Conservation (phyloP, 352 stramenopile genomes). For the Phytophthora boehmeriae region DNA sequence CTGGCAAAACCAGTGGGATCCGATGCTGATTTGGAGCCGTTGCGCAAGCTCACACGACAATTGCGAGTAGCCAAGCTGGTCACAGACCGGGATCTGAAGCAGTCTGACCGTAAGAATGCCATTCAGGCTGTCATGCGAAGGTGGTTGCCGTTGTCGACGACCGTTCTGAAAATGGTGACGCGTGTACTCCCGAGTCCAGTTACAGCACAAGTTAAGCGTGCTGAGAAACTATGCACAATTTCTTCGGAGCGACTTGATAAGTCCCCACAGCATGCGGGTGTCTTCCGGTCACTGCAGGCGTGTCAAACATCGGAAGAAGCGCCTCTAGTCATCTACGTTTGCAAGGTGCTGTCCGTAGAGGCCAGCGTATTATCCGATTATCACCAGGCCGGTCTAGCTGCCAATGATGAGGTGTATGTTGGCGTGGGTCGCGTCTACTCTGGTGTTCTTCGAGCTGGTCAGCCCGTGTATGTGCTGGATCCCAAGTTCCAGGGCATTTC, state of each 20-base stretch:
- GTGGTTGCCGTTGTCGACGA: constrained; percentile 89
- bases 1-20: constrained; percentile 47
- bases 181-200: constrained; percentile 80
- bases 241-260: constrained; percentile 33
- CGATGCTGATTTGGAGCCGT: constrained; percentile 51
- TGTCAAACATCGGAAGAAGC: constrained; percentile 65
- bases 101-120: constrained; percentile 63
- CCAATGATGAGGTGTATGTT: constrained; percentile 88
- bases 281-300: constrained; percentile 57
- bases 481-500: constrained; percentile 87
- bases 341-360: constrained; percentile 93
- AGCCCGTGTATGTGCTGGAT: constrained; percentile 84
- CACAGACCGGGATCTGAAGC: constrained; percentile 72
- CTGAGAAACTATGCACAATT: constrained; percentile 71
- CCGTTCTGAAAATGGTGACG: constrained; percentile 92
- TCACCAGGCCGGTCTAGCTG: constrained; percentile 43
- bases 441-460: constrained; percentile 69
- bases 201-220: constrained; percentile 70
- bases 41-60: constrained; percentile 73
- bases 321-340: constrained; percentile 90
- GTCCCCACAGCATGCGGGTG: constrained; percentile 36
- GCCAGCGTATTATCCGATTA: constrained; percentile 86
- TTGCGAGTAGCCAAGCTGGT: constrained; percentile 72
- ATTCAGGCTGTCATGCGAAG: constrained; percentile 84
- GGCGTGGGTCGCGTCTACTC: constrained; percentile 92